Evolutionary conservation across 768 basidiomycete genomes (phyloP).

Genomic region (Boletus bicolor): DNA sequence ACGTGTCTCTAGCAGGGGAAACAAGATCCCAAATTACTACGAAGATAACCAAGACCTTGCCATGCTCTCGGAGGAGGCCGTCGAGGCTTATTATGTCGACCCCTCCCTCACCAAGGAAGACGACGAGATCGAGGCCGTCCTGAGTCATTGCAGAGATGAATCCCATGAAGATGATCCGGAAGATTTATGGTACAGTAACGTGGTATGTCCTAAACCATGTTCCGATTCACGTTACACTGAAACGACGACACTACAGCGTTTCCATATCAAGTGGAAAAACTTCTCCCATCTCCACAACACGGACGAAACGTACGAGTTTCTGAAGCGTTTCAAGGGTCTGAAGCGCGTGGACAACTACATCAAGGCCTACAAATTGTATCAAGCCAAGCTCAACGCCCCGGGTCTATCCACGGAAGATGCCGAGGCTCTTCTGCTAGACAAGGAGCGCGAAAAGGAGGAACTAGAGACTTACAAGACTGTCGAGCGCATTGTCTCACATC

Average conservation of each 20-base stretch:
- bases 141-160: slow-evolving; percentile 84
- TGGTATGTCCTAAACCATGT: slow-evolving; percentile 46
- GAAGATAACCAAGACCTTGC: slow-evolving; percentile 78
- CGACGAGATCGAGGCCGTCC: slow-evolving; percentile 90
- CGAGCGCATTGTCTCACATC: slow-evolving; percentile 83
- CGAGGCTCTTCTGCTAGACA: slow-evolving; percentile 85
- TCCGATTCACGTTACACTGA: slow-evolving; percentile 1
- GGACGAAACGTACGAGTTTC: slow-evolving; percentile 95
- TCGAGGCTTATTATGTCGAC: slow-evolving; percentile 53
- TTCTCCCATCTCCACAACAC: slow-evolving; percentile 99
- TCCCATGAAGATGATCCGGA: slow-evolving; percentile 69
- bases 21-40: slow-evolving; percentile 79
- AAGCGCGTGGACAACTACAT: slow-evolving; percentile 99
- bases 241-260: slow-evolving; percentile 57
- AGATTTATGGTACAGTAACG: slow-evolving; percentile 84
- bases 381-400: slow-evolving; percentile 59
- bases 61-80: slow-evolving; percentile 53
- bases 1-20: slow-evolving; percentile 71
- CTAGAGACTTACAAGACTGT: slow-evolving; percentile 88
- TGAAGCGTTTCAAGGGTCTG: slow-evolving; percentile 91
- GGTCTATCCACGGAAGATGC: slow-evolving; percentile 81
- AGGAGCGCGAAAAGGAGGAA: slow-evolving; percentile 88
- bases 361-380: slow-evolving; percentile 79
- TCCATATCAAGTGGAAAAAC: slow-evolving; percentile 99
- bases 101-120: slow-evolving; percentile 55